Percentiles rank a stretch among this genome's conserved stretches.
Evolutionary conservation across 371 early-diverging fungal genomes (phyloP).

Genomic region (Thermomucor indicae-seudaticae): DNA sequence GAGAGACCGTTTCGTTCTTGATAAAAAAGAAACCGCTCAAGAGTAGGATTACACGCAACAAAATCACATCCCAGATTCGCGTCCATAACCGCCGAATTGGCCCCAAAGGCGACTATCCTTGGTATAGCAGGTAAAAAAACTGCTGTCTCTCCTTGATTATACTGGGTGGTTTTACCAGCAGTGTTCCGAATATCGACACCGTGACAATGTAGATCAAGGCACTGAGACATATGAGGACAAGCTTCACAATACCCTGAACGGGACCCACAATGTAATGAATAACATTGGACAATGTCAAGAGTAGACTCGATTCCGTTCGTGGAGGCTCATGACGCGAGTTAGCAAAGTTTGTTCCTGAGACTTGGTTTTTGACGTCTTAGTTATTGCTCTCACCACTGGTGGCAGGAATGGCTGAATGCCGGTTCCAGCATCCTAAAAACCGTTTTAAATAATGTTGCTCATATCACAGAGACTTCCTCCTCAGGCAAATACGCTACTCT

Average conservation of each 20-base stretch:
- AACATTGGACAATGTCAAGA: constrained; percentile 27
- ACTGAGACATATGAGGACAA: constrained; percentile 25
- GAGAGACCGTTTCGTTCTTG: constrained; percentile 47
- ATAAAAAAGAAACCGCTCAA: constrained; percentile 66
- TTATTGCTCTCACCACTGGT: constrained; percentile 55
- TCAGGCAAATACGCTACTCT: no score
- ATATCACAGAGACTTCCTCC: no score
- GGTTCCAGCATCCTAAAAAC: constrained; percentile 69
- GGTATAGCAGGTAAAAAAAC: neutral
- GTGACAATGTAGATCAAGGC: constrained; percentile 30
- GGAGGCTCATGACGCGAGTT: constrained; percentile 24
- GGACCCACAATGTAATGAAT: constrained; percentile 43
- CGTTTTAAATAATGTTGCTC: neutral
- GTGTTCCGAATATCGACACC: constrained; percentile 22
- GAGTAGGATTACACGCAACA: constrained; percentile 51
- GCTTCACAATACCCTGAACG: constrained; percentile 40
- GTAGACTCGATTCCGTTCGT: constrained; percentile 29
- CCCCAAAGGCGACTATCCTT: constrained; percentile 28
- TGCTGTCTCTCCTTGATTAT: neutral
- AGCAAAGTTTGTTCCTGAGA: neutral
- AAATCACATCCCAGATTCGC: constrained; percentile 21
- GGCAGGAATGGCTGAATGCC: constrained; percentile 89
- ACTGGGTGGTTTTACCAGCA: constrained; percentile 21
- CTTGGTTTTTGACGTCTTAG: neutral
- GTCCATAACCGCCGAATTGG: constrained; percentile 40